Base-by-base conservation (phyloP, 2,329 filamentous ascomycete species). In the Geoglossum cookeanum region DNA sequence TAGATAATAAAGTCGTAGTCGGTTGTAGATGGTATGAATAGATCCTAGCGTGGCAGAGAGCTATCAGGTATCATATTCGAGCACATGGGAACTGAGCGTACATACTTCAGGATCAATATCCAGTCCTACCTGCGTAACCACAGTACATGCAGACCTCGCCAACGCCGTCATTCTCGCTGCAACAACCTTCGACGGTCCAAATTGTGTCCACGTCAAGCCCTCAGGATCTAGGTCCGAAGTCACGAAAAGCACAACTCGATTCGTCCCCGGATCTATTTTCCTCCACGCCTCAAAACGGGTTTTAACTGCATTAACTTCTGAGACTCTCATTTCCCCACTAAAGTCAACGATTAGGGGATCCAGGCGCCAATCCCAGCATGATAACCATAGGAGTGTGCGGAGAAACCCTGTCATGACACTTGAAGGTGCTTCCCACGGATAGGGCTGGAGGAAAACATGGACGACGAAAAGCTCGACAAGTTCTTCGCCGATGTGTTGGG, bases 1-100 rank as follows among this genome's bases (percentile, higher is more conserved):
- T 84, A 79, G 57, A 98, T 73, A n/a, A 91, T 72, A 61, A 97
- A 84, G 67, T 97, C 88, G 68, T 90, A 98, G 62, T 95, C 89
- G 8, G 70, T 69, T 4, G 87, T 74, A 0, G 83, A 79, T 2
- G 84, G 75, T n/a, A 78, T 74, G 70, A 97, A 97, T 7, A 97
- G 75, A 1, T 72, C 68, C 35, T 74, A 17, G 4, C 9, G 6
- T 53, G 9, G 44, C 32, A 30, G 57, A 8, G 4, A 30, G 22
- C 22, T 15, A 22, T 30, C n/a, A 56, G 27, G 7, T 9, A 13
- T 29, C 9, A 58, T 55, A 6, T 29, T 27, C 3, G 37, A 9
- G 9, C 27, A 29, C 4, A 22, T 5, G 35, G 27, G 11, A 33
- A 17, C 11, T 42, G 29, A 15, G 15, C 6, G 22, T 17, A 58